Percentiles rank a stretch among this genome's conserved stretches.
Evolutionary conservation across 305 asterid species (phyloP).

Genomic region (Plantago coronopus): DNA sequence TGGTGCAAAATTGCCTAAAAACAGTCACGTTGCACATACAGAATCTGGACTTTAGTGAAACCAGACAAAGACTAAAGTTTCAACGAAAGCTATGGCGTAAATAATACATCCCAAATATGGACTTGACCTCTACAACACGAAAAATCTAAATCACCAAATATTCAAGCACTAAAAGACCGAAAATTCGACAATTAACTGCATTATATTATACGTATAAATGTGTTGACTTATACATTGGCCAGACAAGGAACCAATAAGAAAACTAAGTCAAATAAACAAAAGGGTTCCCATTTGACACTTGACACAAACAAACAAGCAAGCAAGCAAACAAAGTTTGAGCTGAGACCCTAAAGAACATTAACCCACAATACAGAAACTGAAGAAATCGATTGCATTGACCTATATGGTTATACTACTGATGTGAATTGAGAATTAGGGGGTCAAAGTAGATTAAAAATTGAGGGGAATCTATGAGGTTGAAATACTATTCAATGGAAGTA

Average conservation of each 20-base stretch:
- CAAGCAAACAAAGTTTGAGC: not conserved
- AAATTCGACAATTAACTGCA: conserved; percentile 4
- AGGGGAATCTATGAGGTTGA: conserved; percentile 7
- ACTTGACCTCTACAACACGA: conserved; percentile 23
- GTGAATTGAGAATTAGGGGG: not conserved
- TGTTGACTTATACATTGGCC: conserved; percentile 7
- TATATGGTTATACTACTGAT: not conserved
- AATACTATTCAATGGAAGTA: conserved; percentile 22
- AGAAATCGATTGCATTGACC: conserved; percentile 5
- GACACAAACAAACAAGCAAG: conserved; percentile 1
- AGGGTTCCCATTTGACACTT: conserved; percentile 24
- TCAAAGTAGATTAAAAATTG: not conserved
- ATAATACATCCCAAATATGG: conserved; percentile 2
- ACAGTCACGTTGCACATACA: no score
- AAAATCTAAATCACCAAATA: not conserved
- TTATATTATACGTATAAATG: not conserved
- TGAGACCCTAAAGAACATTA: not conserved
- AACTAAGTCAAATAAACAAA: conserved; percentile 21
- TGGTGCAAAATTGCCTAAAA: no score
- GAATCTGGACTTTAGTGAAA: no score
- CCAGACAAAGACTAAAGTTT: no score
- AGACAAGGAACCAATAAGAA: not conserved
- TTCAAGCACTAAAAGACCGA: conserved; percentile 17
- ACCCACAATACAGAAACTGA: not conserved
- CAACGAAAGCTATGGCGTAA: no score